Conservation (phyloP, 2,329 filamentous ascomycete genomes). For the Ramichloridium luteum region DNA sequence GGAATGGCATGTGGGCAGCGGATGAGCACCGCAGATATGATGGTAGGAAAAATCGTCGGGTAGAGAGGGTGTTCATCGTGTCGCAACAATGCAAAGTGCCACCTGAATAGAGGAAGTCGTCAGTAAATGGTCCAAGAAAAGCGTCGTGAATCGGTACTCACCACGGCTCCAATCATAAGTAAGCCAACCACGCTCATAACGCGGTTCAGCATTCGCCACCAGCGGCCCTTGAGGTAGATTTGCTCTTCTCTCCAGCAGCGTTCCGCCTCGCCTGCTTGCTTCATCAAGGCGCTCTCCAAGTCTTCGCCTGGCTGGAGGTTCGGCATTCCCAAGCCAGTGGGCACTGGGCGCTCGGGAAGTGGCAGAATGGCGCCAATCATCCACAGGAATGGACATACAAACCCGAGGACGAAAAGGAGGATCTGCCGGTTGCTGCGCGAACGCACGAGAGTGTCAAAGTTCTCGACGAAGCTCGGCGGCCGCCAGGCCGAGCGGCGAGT, state of each 20-base stretch:
- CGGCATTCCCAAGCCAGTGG: too few species aligned
- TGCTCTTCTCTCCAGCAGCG: conserved; percentile 23
- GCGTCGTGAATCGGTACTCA: conserved; percentile 14
- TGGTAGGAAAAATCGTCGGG: too few species aligned
- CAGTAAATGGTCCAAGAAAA: not conserved
- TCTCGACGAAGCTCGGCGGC: conserved; percentile 25
- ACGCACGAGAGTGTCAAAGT: conserved; percentile 21
- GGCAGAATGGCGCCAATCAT: conserved; percentile 25
- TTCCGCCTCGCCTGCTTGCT: conserved; percentile 20
- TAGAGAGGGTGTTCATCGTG: not conserved
- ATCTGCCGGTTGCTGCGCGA: conserved; percentile 25
- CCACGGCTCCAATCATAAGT: conserved; percentile 24
- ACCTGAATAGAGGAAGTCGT: conserved; percentile 2
- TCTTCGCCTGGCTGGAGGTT: too few species aligned
- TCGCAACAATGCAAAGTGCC: not conserved
- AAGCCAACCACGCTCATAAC: conserved; percentile 28
- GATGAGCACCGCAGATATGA: too few species aligned
- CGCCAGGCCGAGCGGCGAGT: conserved; percentile 22
- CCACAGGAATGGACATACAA: conserved; percentile 26
- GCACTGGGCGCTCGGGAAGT: conserved; percentile 19
- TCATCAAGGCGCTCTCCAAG: conserved; percentile 18
- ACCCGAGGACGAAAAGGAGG: conserved; percentile 25
- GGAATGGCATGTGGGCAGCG: not conserved
- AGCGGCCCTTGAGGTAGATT: conserved; percentile 23
- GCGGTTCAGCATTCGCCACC: conserved; percentile 28